phyloP scores from a whole-genome alignment of 768 basidiomycete species.

The Serendipita indica region DNA sequence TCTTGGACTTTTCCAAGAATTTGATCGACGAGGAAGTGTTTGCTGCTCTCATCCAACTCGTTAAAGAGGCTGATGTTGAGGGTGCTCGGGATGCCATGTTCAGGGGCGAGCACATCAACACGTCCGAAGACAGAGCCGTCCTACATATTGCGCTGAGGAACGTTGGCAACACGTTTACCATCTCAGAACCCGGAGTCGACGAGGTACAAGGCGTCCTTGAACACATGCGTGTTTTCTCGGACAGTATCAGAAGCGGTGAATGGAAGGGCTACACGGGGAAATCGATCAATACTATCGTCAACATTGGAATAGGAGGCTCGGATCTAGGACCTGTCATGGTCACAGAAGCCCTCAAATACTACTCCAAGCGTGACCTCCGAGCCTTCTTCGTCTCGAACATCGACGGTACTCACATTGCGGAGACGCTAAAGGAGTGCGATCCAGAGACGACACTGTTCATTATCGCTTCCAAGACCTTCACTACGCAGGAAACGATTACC shows the following conservation, averaged over 20 bases:
- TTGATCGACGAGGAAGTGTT: conserved; percentile 79
- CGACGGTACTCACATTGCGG: conserved; percentile 93
- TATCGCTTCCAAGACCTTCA: conserved; percentile 98
- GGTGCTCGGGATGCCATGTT: conserved; percentile 84
- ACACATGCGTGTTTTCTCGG: conserved; percentile 85
- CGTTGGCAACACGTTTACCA: conserved; percentile 51
- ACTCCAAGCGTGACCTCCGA: conserved; percentile 75
- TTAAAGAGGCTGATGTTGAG: conserved; percentile 77
- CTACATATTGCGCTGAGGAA: conserved; percentile 84
- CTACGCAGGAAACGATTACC: conserved; percentile 98
- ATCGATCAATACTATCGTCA: conserved; percentile 84
- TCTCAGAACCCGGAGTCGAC: conserved; percentile 63
- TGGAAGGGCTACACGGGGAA: conserved; percentile 99
- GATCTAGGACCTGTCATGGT: conserved; percentile 99
- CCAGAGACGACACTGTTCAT: conserved; percentile 93
- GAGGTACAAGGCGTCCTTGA: conserved; percentile 72
- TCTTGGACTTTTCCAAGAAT: conserved; percentile 97
- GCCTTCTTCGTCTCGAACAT: conserved; percentile 93
- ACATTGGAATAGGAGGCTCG: conserved; percentile 97
- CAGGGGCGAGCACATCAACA: conserved; percentile 92
- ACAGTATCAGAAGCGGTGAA: conserved; percentile 64
- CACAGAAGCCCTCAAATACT: conserved; percentile 89
- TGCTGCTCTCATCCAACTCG: conserved; percentile 59
- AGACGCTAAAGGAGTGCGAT: conserved; percentile 65
- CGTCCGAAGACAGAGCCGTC: conserved; percentile 93